A percentile compares a stretch with the other conserved stretches of the same genome.
Evolutionary conservation across 2,329 filamentous ascomycete genomes (phyloP).

Genomic region (Pseudocercospora pini-densiflorae): DNA sequence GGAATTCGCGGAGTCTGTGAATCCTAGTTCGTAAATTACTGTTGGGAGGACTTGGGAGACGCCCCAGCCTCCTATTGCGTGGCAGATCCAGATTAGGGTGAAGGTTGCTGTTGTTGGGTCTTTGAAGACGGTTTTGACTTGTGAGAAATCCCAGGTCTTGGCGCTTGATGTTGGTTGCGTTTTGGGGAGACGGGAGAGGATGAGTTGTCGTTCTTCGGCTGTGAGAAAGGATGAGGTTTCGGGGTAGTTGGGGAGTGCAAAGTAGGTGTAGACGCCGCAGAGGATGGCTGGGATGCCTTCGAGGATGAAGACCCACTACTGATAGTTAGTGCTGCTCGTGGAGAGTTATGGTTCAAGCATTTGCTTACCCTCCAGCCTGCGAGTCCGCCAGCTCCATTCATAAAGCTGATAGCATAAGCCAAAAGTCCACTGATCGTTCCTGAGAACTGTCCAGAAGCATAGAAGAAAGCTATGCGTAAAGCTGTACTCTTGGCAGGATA

Average conservation of each 20-base stretch:
- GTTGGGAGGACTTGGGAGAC: constrained; percentile 43
- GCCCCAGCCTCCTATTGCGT: constrained; percentile 43
- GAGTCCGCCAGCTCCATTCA: constrained; percentile 48
- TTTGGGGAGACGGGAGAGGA: constrained; percentile 26
- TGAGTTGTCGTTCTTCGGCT: constrained; percentile 36
- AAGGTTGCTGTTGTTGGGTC: constrained; percentile 29
- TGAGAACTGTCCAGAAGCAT: constrained; percentile 41
- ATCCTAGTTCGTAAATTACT: constrained; percentile 51
- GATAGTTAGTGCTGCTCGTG: background rate
- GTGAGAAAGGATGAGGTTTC: constrained; percentile 61
- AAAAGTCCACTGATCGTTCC: constrained; percentile 50
- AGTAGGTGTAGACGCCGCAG: constrained; percentile 43
- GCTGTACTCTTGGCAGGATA: constrained; percentile 41
- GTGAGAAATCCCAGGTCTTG: constrained; percentile 30
- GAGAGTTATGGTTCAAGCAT: background rate
- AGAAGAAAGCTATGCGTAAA: constrained; percentile 43
- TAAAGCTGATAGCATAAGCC: constrained; percentile 46
- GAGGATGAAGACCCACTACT: constrained; percentile 29
- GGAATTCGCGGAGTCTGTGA: constrained; percentile 44
- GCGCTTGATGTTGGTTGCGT: constrained; percentile 27
- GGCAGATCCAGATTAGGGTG: constrained; percentile 34
- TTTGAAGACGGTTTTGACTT: constrained; percentile 27
- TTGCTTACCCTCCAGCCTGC: constrained; percentile 32
- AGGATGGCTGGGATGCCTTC: constrained; percentile 41
- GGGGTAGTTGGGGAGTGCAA: constrained; percentile 64